Evolutionary conservation across 495 filamentous ascomycete species (phyloP).

Genomic region (Daldinia grandis): DNA sequence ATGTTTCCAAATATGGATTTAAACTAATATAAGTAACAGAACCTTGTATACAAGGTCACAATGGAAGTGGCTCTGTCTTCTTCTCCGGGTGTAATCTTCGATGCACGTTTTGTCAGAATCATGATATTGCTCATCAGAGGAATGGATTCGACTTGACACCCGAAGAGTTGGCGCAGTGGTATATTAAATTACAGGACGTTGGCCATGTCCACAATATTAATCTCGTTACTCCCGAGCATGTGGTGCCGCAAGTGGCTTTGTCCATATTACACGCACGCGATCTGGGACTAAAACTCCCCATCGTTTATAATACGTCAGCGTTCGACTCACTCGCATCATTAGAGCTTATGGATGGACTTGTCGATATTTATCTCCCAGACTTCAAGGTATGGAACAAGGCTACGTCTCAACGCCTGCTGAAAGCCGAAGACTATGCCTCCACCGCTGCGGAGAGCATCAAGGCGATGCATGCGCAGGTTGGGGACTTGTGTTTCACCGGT

Average conservation of each 20-base stretch:
- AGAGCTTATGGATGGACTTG: slow-evolving; percentile 72
- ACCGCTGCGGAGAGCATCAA: slow-evolving; percentile 75
- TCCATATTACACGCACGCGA: slow-evolving; percentile 73
- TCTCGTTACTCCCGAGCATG: slow-evolving; percentile 73
- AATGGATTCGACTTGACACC: slow-evolving; percentile 80
- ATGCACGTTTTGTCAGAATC: slow-evolving; percentile 85
- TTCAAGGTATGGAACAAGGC: slow-evolving; percentile 76
- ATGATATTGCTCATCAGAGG: slow-evolving; percentile 77
- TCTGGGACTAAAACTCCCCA: slow-evolving; percentile 70
- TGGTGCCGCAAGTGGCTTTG: slow-evolving; percentile 78
- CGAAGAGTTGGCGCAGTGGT: slow-evolving; percentile 79
- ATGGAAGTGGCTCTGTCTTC: slow-evolving; percentile 79
- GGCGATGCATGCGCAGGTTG: slow-evolving; percentile 78
- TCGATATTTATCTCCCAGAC: slow-evolving; percentile 81
- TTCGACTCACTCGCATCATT: slow-evolving; percentile 76
- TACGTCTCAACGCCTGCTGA: slow-evolving; percentile 73
- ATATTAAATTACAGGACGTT: slow-evolving; percentile 75
- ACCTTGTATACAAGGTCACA: slow-evolving; percentile 78
- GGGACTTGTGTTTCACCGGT: slow-evolving; percentile 76
- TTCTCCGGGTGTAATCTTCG: slow-evolving; percentile 74
- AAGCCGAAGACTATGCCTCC: slow-evolving; percentile 73
- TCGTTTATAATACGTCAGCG: slow-evolving; percentile 80
- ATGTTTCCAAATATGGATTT: slow-evolving; percentile 1
- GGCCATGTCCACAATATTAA: slow-evolving; percentile 83
- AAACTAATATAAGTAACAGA: slow-evolving; percentile 51